Evolutionary conservation across 1,139 yeast species (phyloP).

Genomic region (Lizanozyma gosingica): DNA sequence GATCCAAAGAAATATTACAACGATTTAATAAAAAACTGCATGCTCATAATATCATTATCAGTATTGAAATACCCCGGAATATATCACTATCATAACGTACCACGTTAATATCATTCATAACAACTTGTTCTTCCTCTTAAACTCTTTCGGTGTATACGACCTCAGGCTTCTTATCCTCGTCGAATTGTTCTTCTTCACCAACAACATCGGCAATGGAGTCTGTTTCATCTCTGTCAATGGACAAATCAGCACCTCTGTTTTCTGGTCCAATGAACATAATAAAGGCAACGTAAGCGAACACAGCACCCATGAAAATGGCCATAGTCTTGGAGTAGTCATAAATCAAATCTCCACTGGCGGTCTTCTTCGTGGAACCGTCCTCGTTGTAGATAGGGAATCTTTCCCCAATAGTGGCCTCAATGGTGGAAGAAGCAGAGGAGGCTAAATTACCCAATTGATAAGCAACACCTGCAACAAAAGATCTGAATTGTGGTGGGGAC

Average conservation of each 20-base stretch:
- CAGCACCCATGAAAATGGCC: constrained; percentile 80
- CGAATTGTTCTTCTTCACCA: constrained; percentile 6
- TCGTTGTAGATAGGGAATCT: constrained; percentile 42
- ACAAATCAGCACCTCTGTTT: constrained; percentile 32
- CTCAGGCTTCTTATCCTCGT: not conserved
- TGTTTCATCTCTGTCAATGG: not conserved
- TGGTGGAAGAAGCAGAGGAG: constrained; percentile 76
- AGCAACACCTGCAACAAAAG: constrained; percentile 66
- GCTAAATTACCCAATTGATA: constrained; percentile 82
- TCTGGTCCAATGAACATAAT: constrained; percentile 70
- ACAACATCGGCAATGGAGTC: constrained; percentile 7
- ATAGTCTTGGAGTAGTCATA: constrained; percentile 58
- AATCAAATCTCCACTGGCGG: constrained; percentile 1
- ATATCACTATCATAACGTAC: no score
- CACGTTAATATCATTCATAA: no score
- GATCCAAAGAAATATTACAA: no score
- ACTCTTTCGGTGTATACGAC: not conserved
- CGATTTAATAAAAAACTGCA: no score
- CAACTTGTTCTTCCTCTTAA: no score
- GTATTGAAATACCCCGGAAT: not conserved
- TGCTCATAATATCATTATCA: no score
- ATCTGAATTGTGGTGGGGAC: constrained; percentile 66
- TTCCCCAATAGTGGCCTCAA: constrained; percentile 68
- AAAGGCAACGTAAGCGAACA: constrained; percentile 52
- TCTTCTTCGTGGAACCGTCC: constrained; percentile 13